Evolutionary conservation across 192 early-diverging fungal species (phyloP).

Genomic region (Mortierella antarctica): DNA sequence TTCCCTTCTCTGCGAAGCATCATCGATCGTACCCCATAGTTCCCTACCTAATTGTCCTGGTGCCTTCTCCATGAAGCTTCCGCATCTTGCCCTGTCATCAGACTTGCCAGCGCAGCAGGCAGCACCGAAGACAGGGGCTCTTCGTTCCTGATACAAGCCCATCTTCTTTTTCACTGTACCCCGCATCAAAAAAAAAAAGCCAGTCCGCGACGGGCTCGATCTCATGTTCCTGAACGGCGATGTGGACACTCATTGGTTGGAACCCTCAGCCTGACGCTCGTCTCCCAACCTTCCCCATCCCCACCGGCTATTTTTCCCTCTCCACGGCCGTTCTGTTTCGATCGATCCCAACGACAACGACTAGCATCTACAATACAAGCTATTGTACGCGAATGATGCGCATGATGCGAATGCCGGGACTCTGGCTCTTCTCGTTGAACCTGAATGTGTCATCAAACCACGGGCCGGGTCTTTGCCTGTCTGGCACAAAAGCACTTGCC

Average conservation of each 20-base stretch:
- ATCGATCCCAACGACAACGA: too few species aligned
- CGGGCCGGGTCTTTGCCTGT: too few species aligned
- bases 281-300: neutral
- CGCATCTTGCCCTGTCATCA: too few species aligned
- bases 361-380: too few species aligned
- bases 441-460: too few species aligned
- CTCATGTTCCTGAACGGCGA: conserved; percentile 3
- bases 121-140: too few species aligned
- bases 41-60: too few species aligned
- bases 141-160: neutral
- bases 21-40: neutral
- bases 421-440: too few species aligned
- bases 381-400: too few species aligned
- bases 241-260: conserved; percentile 31
- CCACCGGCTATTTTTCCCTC: neutral
- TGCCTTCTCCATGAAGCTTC: too few species aligned
- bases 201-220: conserved; percentile 3
- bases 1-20: neutral
- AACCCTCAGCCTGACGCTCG: neutral
- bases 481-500: conserved; percentile 18
- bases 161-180: conserved; percentile 1
- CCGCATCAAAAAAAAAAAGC: neutral
- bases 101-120: too few species aligned
- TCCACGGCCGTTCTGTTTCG: neutral
- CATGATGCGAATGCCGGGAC: too few species aligned